These are phyloP conservation scores for Mucor velutinosus DNA, from an alignment of 371 early-diverging fungal species.

Conservation along the genomic window DNA sequence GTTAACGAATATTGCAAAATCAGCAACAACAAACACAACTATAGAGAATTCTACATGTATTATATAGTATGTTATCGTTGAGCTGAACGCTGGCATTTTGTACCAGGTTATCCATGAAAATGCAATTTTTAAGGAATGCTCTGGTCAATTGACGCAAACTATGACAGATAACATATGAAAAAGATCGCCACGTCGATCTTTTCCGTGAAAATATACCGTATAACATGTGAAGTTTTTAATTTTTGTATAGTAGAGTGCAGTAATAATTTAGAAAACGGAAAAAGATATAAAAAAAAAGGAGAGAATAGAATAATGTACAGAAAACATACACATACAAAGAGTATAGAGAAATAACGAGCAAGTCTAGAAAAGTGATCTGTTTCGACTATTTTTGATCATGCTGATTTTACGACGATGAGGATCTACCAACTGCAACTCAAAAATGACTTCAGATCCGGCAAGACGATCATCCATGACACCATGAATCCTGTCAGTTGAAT, in stretches of 20 bases:
- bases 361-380: background rate
- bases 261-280: background rate
- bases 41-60: too few species aligned
- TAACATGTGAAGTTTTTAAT: too few species aligned
- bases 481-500: constrained; percentile 53
- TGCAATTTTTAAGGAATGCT: too few species aligned
- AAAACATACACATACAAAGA: background rate
- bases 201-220: too few species aligned
- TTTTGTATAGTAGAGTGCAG: background rate
- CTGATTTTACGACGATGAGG: constrained; percentile 22
- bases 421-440: constrained; percentile 39
- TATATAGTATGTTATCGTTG: too few species aligned
- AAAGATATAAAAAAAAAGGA: background rate
- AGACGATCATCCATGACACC: constrained; percentile 57
- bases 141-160: too few species aligned
- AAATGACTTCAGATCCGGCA: constrained; percentile 38
- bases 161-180: too few species aligned
- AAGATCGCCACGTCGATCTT: too few species aligned
- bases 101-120: too few species aligned
- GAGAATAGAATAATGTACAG: background rate
- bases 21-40: too few species aligned
- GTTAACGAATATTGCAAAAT: too few species aligned
- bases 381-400: constrained; percentile 25
- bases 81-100: too few species aligned
- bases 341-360: background rate